Evolutionary conservation across 2,329 filamentous ascomycete genomes (phyloP).

Genomic region (Calonectria crousiana): DNA sequence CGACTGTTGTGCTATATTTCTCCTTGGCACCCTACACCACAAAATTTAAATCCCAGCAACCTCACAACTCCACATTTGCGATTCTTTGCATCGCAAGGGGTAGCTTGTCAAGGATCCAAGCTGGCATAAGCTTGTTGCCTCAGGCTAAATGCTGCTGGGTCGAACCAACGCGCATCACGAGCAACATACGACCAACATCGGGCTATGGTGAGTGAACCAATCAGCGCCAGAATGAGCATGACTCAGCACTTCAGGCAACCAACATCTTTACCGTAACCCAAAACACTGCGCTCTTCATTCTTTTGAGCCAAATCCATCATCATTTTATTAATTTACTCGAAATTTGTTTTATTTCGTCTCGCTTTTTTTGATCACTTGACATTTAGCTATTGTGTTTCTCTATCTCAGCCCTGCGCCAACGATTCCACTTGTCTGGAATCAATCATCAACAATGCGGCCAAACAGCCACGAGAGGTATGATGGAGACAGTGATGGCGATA

Average conservation of each 20-base stretch:
- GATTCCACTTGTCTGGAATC: background rate
- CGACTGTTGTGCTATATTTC: too few species aligned
- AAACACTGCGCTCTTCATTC: background rate
- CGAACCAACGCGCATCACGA: background rate
- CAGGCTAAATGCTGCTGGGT: background rate
- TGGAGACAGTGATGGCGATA: slow-evolving; percentile 32
- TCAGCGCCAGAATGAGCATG: background rate
- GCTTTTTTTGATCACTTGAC: background rate
- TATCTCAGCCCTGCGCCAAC: background rate
- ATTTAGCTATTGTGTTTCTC: background rate
- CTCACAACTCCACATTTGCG: background rate
- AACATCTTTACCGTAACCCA: background rate
- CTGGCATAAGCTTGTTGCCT: background rate
- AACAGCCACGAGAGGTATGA: background rate
- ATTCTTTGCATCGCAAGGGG: background rate
- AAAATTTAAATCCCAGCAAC: background rate
- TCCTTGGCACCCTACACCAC: background rate
- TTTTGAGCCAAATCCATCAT: background rate
- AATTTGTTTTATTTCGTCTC: background rate
- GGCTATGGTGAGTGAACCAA: background rate
- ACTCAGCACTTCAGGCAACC: background rate
- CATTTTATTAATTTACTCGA: background rate
- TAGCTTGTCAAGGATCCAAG: background rate
- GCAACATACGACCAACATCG: background rate
- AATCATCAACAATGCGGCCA: background rate